Evolutionary conservation across 225 moss, liverwort and hornwort genomes (phyloP).

Genomic region (Polytrichum formosum): DNA sequence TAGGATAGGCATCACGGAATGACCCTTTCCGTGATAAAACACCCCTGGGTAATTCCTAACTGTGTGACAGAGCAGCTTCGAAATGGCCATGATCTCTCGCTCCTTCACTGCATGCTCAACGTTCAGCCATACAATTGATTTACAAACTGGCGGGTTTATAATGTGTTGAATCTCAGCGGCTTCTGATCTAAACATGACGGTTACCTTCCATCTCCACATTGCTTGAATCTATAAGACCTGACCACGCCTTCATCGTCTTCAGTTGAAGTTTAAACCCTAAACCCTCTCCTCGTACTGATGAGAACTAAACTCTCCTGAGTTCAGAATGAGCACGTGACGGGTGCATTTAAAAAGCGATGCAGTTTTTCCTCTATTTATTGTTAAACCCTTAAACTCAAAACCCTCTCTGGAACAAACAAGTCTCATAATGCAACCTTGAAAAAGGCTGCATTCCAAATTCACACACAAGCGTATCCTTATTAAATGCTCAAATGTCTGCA

Average conservation of each 20-base stretch:
- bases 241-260: neutral
- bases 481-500: neutral
- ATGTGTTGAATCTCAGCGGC: no score
- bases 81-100: slow-evolving; percentile 86
- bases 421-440: no score
- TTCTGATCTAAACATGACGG: no score
- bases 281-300: slow-evolving; percentile 1
- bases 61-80: slow-evolving; percentile 88
- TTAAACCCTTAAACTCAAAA: slow-evolving; percentile 1
- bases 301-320: neutral
- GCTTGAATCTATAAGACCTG: neutral
- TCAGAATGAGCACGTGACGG: neutral
- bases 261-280: slow-evolving; percentile 18
- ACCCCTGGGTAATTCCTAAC: slow-evolving; percentile 90
- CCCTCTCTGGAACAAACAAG: slow-evolving; percentile 3
- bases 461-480: neutral
- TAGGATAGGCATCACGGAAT: slow-evolving; percentile 81
- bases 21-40: slow-evolving; percentile 74
- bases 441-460: no score
- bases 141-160: no score
- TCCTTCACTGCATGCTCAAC: slow-evolving; percentile 64
- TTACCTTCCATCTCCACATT: neutral
- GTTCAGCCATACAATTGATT: no score
- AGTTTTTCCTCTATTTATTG: no score
- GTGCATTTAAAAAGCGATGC: no score